Percentiles rank a stretch among this genome's conserved stretches.
Conservation (phyloP, 2,329 filamentous ascomycete species). For the Chalara sp. region DNA sequence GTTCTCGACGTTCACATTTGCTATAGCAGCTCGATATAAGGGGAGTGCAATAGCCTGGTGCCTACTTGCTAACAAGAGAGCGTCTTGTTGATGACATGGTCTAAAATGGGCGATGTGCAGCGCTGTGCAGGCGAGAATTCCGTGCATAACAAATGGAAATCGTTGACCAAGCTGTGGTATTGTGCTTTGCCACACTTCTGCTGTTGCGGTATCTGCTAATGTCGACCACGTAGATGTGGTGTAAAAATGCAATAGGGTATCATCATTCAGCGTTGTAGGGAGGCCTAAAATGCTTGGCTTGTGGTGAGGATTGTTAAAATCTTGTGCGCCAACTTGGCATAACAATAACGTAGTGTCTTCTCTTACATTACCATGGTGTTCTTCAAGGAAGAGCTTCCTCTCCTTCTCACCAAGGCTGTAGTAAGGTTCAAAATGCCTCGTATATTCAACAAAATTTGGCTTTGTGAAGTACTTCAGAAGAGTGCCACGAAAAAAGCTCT, state of each 20-base stretch:
- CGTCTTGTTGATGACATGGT: slow-evolving; percentile 1
- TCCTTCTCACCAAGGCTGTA: too few relatives aligned
- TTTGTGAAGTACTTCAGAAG: slow-evolving; percentile 22
- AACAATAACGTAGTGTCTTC: too few relatives aligned
- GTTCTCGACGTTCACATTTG: slow-evolving; percentile 6
- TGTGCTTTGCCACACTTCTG: not conserved
- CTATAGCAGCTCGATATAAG: slow-evolving; percentile 8
- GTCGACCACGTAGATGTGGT: not conserved
- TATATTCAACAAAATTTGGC: not conserved
- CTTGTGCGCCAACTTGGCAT: too few relatives aligned
- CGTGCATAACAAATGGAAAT: not conserved
- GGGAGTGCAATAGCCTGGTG: slow-evolving; percentile 12
- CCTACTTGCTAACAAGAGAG: slow-evolving; percentile 6
- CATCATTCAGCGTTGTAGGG: too few relatives aligned
- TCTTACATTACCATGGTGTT: too few relatives aligned
- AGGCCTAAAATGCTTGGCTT: too few relatives aligned
- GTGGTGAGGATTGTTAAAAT: too few relatives aligned
- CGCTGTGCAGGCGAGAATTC: slow-evolving; percentile 2
- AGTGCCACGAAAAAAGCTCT: slow-evolving; percentile 27
- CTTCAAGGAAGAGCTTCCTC: too few relatives aligned
- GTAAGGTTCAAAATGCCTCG: not conserved
- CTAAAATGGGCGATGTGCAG: slow-evolving; percentile 7
- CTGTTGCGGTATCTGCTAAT: not conserved
- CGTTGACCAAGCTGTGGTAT: not conserved
- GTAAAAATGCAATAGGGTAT: not conserved